These are phyloP conservation scores for Striga asiatica DNA, from an alignment of 257 asterid genomes.

Conservation along the genomic window DNA sequence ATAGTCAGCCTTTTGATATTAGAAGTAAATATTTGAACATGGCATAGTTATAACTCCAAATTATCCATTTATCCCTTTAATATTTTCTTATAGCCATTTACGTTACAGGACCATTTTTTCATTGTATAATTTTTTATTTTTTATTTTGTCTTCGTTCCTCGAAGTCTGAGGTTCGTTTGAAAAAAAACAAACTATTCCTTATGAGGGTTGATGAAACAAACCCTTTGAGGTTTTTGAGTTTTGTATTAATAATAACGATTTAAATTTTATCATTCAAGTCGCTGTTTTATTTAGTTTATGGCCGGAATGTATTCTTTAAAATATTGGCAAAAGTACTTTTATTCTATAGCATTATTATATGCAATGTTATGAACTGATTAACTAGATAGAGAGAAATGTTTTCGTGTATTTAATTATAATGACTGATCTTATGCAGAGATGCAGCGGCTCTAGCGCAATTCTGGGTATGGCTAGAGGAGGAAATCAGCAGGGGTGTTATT, in stretches of 20 bases:
- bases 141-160: not conserved
- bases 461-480: conserved; percentile 95
- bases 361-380: not conserved
- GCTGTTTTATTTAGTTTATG: too few species aligned
- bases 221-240: not conserved
- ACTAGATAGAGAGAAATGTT: not conserved
- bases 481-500: conserved; percentile 36
- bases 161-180: not conserved
- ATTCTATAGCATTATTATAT: not conserved
- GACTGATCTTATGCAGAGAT: conserved; percentile 44
- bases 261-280: too few species aligned
- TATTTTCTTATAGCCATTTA: not conserved
- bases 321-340: not conserved
- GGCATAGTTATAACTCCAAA: not conserved
- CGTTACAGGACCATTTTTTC: not conserved
- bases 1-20: not conserved
- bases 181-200: not conserved
- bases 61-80: not conserved
- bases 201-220: not conserved
- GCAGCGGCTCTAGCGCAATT: conserved; percentile 93
- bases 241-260: too few species aligned
- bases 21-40: not conserved
- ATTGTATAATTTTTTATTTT: not conserved
- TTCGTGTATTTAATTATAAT: not conserved
- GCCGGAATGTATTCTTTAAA: too few species aligned